Base-by-base conservation (phyloP, 1,139 yeast species). In the Yamadazyma taylorii region DNA sequence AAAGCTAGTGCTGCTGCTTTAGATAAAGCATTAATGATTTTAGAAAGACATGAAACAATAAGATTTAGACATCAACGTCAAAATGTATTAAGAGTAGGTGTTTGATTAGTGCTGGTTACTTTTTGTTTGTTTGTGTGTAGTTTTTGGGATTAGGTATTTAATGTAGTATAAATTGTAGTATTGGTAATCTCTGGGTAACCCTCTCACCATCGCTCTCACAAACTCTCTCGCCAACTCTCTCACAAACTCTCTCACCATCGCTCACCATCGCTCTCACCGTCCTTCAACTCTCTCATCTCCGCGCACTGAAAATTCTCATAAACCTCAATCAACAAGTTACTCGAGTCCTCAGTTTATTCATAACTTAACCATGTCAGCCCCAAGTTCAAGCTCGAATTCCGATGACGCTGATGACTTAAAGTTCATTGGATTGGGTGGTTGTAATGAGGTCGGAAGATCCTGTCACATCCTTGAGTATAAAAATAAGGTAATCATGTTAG, bases 351-450 rank as follows among this genome's bases (percentile, higher is more conserved):
- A 24, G 23, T 11, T 24, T 24, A 5, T 24, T 16, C 13, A 12
- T 22, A 28, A 19, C 8, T 6, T 6, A 8, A 19, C 5, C 8
- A 19, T 19, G 21, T 19, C 21, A 19, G 21, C 21, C 21, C 21
- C 21, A 19, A 8, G 21, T 8, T 6, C 24, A 30, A 8, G 21
- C 5, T 19, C 21, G 5, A 19, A 19, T 13, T 34, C 41, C 10
- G 45, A 46, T 37, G 45, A 37, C 22, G 37, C 47, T 9, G 81
- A 76, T 36, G 65, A 69, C 41, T 75, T 88, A 56, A 78, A 79
- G 58, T 92, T 92, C 66, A 80, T 87, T 43, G 92, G 96, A 24
- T 75, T 92, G n/a, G 99, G 99, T n/a, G 99, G 97, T n/a, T 95
- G 98, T 48, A 88, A 85, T 53, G 99, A 92, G 58, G 99, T 92